Evolutionary conservation across 2,329 filamentous ascomycete species (phyloP).

Genomic region (Davidsoniella australis): DNA sequence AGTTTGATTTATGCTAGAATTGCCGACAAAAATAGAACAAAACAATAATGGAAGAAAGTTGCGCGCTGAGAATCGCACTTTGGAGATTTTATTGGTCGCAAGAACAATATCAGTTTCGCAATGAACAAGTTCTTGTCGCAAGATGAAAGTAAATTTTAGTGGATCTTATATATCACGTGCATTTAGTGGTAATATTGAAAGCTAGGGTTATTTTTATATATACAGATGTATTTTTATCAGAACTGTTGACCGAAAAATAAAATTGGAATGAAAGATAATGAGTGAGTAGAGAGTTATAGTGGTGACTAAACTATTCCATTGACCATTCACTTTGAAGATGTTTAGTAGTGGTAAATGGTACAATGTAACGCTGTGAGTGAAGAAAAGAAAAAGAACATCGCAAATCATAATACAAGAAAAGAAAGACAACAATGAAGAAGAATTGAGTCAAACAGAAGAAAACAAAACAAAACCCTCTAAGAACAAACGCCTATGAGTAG

Average conservation of each 20-base stretch:
- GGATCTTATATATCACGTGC: neutral
- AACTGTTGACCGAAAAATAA: neutral
- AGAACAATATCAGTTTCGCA: no score
- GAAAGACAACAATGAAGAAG: neutral
- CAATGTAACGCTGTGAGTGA: neutral
- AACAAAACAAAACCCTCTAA: neutral
- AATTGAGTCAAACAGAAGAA: neutral
- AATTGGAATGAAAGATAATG: neutral
- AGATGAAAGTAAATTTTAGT: neutral
- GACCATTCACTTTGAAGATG: neutral
- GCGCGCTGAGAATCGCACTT: neutral
- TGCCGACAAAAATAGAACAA: neutral
- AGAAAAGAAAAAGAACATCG: conserved; percentile 1
- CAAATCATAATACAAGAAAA: neutral
- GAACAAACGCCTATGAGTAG: neutral
- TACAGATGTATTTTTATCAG: neutral
- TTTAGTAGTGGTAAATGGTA: no score
- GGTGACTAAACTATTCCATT: neutral
- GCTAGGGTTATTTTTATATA: neutral
- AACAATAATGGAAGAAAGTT: no score
- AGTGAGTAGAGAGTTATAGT: conserved; percentile 3
- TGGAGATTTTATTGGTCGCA: neutral
- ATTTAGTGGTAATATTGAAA: neutral
- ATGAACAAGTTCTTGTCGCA: no score
- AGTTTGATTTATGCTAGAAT: neutral